A percentile compares a stretch with the other conserved stretches of the same genome.
Evolutionary conservation across 306 rosid species (phyloP).

Genomic region (Castanea crenata): DNA sequence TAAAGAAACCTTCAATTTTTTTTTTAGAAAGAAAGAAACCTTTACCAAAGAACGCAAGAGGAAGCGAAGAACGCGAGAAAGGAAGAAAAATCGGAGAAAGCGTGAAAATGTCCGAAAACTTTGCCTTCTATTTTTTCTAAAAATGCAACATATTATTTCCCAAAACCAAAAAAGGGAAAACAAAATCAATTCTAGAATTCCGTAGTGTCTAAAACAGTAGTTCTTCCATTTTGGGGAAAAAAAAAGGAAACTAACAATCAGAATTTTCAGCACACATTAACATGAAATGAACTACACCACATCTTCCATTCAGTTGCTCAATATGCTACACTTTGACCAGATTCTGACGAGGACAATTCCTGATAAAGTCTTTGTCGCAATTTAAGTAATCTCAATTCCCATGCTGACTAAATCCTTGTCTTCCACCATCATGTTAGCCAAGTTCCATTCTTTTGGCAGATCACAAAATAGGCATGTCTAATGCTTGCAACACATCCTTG

Average conservation of each 20-base stretch:
- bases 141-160: too few species aligned
- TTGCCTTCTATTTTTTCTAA: too few species aligned
- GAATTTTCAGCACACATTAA: background rate
- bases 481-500: slow-evolving; percentile 78
- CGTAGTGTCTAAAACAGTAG: background rate
- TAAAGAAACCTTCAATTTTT: too few species aligned
- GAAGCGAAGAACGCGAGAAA: too few species aligned
- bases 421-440: background rate
- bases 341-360: background rate
- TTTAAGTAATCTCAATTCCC: background rate
- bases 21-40: too few species aligned
- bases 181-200: background rate
- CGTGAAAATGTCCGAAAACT: too few species aligned
- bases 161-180: too few species aligned
- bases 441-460: background rate
- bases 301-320: background rate
- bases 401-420: background rate
- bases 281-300: background rate
- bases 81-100: too few species aligned
- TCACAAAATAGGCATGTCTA: slow-evolving; percentile 74
- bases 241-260: too few species aligned
- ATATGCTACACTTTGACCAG: background rate
- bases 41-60: too few species aligned
- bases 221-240: too few species aligned
- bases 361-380: background rate